Conservation (phyloP, 1,139 yeast genomes). For the Petasospora fabianii region DNA sequence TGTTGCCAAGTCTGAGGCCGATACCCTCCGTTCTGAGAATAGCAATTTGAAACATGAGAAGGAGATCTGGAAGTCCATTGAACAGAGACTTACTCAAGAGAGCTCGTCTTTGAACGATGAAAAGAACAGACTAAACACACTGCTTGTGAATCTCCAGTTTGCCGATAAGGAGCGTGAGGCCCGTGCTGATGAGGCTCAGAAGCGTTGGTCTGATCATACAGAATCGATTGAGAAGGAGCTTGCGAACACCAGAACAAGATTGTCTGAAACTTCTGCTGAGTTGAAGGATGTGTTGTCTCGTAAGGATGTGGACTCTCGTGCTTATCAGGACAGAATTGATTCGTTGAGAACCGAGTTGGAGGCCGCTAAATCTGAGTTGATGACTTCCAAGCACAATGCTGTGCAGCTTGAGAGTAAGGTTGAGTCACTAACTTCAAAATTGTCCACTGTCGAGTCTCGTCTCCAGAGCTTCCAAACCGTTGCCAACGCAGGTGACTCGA, state of each 20-base stretch:
- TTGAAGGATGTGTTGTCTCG: constrained; percentile 44
- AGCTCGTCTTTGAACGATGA: constrained; percentile 54
- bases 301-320: constrained; percentile 53
- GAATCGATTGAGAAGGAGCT: constrained; percentile 50
- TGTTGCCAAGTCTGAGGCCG: constrained; percentile 39
- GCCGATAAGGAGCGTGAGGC: constrained; percentile 61
- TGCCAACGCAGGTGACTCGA: constrained; percentile 17
- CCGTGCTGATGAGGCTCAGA: constrained; percentile 47
- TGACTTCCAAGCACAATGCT: constrained; percentile 38
- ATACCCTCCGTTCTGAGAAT: constrained; percentile 40
- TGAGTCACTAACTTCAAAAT: constrained; percentile 34
- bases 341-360: constrained; percentile 48
- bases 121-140: constrained; percentile 53
- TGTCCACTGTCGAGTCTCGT: constrained; percentile 34
- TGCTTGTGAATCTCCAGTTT: constrained; percentile 60
- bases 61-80: constrained; percentile 45
- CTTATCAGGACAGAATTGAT: constrained; percentile 67
- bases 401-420: constrained; percentile 31
- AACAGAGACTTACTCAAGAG: constrained; percentile 52
- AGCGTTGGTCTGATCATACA: constrained; percentile 47
- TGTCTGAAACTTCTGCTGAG: constrained; percentile 49
- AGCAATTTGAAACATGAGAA: constrained; percentile 55
- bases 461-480: constrained; percentile 30
- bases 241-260: constrained; percentile 40
- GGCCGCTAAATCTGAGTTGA: constrained; percentile 38